phyloP scores from a whole-genome alignment of 1,139 yeast species.

The Nakaseomyces nivariensis region DNA sequence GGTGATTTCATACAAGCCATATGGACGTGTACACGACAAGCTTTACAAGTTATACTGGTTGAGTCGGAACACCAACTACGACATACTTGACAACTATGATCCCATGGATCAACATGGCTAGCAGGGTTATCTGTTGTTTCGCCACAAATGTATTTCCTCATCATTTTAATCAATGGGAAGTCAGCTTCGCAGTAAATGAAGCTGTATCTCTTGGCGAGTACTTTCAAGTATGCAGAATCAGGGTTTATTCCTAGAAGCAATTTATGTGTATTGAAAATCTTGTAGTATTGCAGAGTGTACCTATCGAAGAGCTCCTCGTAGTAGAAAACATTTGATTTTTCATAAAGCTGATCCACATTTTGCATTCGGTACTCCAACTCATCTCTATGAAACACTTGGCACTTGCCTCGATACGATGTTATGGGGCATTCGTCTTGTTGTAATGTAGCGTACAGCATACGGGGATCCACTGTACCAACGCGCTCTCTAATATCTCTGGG shows the following conservation, averaged over 20 bases:
- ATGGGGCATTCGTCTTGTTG: slow-evolving; percentile 81
- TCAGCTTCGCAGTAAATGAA: slow-evolving; percentile 61
- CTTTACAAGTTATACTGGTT: slow-evolving; percentile 78
- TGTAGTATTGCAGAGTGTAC: slow-evolving; percentile 76
- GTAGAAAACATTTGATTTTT: slow-evolving; percentile 63
- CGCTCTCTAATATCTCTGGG: slow-evolving; percentile 66
- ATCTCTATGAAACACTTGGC: slow-evolving; percentile 55
- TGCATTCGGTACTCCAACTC: slow-evolving; percentile 36
- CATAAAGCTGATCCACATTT: slow-evolving; percentile 33
- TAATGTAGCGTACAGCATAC: slow-evolving; percentile 75
- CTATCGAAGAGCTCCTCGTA: slow-evolving; percentile 82
- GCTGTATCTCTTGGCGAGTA: slow-evolving; percentile 58
- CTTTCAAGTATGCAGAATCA: slow-evolving; percentile 42
- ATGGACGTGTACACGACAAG: slow-evolving; percentile 62
- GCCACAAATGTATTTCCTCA: slow-evolving; percentile 18
- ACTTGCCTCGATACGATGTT: slow-evolving; percentile 64
- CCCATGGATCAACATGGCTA: slow-evolving; percentile 24
- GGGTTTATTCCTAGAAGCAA: slow-evolving; percentile 45
- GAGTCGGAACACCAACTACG: slow-evolving; percentile 72
- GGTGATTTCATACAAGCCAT: slow-evolving; percentile 87
- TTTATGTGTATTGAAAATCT: slow-evolving; percentile 53
- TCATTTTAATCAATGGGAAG: slow-evolving; percentile 20
- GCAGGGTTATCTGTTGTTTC: neutral
- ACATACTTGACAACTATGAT: slow-evolving; percentile 56
- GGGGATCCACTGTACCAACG: slow-evolving; percentile 40